Conservation (phyloP, 331 rosid genomes). For the Arachis monticola region DNA sequence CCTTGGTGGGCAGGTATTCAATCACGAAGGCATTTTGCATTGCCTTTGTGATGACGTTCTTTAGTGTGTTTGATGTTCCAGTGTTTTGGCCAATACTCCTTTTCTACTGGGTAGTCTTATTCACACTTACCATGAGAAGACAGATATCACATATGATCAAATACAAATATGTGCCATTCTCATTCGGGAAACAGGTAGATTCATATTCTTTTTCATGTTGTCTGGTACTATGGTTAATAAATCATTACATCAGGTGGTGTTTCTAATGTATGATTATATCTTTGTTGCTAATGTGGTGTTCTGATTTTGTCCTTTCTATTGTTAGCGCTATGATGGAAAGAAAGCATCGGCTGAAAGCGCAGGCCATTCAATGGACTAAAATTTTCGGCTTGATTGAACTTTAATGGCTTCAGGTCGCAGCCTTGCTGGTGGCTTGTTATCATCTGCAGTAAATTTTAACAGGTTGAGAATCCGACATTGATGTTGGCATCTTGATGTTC, state of each 20-base stretch:
- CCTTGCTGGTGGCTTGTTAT: slow-evolving; percentile 41
- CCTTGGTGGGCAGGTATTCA: slow-evolving; percentile 69
- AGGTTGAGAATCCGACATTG: slow-evolving; percentile 44
- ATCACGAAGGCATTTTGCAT: slow-evolving; percentile 88
- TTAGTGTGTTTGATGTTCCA: slow-evolving; percentile 89
- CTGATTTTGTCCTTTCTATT: slow-evolving; percentile 34
- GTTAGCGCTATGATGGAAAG: slow-evolving; percentile 81
- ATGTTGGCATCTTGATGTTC: slow-evolving; percentile 42
- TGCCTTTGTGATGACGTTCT: slow-evolving; percentile 93
- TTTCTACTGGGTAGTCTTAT: slow-evolving; percentile 87
- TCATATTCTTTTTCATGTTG: not conserved
- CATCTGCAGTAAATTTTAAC: slow-evolving; percentile 49
- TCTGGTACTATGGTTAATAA: not conserved
- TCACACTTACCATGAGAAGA: slow-evolving; percentile 88
- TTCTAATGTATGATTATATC: slow-evolving; percentile 23
- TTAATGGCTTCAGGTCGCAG: slow-evolving; percentile 40
- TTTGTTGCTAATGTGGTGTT: slow-evolving; percentile 29
- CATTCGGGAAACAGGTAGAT: slow-evolving; percentile 90
- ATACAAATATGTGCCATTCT: slow-evolving; percentile 89
- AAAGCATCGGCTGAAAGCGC: slow-evolving; percentile 55
- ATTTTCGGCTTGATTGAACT: slow-evolving; percentile 47
- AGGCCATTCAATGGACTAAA: slow-evolving; percentile 56
- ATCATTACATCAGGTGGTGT: slow-evolving; percentile 13
- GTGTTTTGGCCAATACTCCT: slow-evolving; percentile 99
- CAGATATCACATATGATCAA: slow-evolving; percentile 96